phyloP scores from a whole-genome alignment of 1,139 yeast species.

The Geotrichum reessii region DNA sequence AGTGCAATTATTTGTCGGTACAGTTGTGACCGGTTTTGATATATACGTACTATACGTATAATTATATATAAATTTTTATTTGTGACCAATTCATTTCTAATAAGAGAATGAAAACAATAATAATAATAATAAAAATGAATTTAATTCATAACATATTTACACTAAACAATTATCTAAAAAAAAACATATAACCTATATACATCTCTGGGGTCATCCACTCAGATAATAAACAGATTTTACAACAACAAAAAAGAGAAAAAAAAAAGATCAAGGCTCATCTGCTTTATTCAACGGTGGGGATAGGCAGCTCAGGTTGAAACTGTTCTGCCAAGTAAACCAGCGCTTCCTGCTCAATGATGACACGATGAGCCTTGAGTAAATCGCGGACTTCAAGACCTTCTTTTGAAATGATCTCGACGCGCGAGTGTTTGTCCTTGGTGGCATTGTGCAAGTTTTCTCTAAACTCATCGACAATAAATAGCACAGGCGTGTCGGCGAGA shows the following conservation, averaged over 20 bases:
- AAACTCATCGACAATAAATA: slow-evolving; percentile 60
- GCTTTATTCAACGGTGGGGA: slow-evolving; percentile 12
- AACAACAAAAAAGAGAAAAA: too few species aligned
- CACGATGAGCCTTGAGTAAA: slow-evolving; percentile 69
- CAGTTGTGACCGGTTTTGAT: too few species aligned
- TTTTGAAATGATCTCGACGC: slow-evolving; percentile 62
- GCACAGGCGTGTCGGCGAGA: slow-evolving; percentile 50
- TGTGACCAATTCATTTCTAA: too few species aligned
- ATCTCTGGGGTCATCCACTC: neutral
- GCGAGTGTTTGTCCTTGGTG: slow-evolving; percentile 44
- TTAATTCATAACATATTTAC: neutral
- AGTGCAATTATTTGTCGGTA: too few species aligned
- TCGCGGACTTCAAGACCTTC: slow-evolving; percentile 84
- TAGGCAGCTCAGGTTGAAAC: slow-evolving; percentile 19
- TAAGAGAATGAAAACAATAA: too few species aligned
- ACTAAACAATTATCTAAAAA: neutral
- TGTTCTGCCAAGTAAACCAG: slow-evolving; percentile 45
- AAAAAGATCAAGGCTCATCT: too few species aligned
- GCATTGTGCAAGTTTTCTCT: slow-evolving; percentile 49
- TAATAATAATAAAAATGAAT: neutral
- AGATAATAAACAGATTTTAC: neutral
- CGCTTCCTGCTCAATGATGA: slow-evolving; percentile 70
- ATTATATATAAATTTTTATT: too few species aligned
- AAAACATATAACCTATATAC: neutral
- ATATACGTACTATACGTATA: too few species aligned